Evolutionary conservation across 202 grass and related monocot genomes (phyloP).

Genomic region (Panicum virgatum): DNA sequence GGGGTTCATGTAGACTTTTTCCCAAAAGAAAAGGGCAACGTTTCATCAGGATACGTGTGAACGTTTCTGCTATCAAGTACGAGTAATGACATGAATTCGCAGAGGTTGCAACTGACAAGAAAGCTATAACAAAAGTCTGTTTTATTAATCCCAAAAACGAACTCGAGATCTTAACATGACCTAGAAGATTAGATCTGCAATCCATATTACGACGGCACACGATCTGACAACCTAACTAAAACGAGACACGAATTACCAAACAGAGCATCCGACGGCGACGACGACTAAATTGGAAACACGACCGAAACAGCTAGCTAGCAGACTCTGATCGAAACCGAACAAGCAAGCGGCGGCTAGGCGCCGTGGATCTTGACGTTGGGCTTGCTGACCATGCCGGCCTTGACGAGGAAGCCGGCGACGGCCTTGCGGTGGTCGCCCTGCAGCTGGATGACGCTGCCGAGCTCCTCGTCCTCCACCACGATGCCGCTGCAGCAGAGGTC

Average conservation of each 20-base stretch:
- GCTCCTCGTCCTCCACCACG: conserved; percentile 62
- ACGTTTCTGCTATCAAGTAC: background rate
- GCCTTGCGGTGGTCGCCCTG: conserved; percentile 63
- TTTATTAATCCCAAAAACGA: background rate
- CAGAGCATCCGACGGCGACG: background rate
- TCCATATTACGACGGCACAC: background rate
- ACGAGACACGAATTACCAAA: background rate
- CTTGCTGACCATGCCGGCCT: conserved; percentile 50
- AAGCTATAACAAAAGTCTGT: background rate
- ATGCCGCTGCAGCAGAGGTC: conserved; percentile 43
- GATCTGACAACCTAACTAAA: background rate
- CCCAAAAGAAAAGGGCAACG: background rate
- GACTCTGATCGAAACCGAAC: background rate
- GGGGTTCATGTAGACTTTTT: too few species aligned
- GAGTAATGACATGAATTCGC: background rate
- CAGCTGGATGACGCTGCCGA: conserved; percentile 57
- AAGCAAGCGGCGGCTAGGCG: background rate
- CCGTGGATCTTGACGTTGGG: conserved; percentile 64
- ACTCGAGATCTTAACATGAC: conserved; percentile 9
- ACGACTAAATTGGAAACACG: background rate
- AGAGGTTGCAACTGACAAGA: too few species aligned
- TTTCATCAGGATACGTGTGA: background rate
- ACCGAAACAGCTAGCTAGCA: background rate
- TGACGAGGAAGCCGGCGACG: conserved; percentile 43
- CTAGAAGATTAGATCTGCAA: background rate